A percentile compares a stretch with the other conserved stretches of the same genome.
Conservation (phyloP, 129 eudicot genomes). For the Apium graveolens region DNA sequence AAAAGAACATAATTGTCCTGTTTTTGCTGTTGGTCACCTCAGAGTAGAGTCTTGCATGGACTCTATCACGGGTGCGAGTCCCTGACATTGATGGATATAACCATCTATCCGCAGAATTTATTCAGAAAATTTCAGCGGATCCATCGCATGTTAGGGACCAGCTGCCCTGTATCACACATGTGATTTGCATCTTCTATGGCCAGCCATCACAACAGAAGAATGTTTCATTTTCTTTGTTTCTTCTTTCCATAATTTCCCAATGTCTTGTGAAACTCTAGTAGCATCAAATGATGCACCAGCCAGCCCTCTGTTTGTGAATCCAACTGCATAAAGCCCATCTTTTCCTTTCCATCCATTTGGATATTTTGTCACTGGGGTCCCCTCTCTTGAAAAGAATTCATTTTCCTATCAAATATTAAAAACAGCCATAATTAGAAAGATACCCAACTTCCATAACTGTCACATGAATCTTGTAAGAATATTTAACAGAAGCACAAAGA, state of each 20-base stretch:
- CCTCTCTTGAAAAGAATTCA: conserved; percentile 67
- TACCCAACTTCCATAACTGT: conserved; percentile 68
- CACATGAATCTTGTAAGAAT: conserved; percentile 29
- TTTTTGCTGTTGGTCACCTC: background rate
- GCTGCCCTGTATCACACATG: conserved; percentile 8
- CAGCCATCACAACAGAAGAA: conserved; percentile 31
- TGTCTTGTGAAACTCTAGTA: conserved; percentile 66
- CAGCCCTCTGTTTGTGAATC: conserved; percentile 79
- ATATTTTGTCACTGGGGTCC: conserved; percentile 51
- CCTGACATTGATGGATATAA: too few relatives aligned
- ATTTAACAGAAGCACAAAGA: background rate
- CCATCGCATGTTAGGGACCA: too few relatives aligned
- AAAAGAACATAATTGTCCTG: background rate
- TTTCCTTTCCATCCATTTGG: conserved; percentile 92
- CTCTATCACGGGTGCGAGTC: too few relatives aligned
- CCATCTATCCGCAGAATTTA: too few relatives aligned
- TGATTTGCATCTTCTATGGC: conserved; percentile 54
- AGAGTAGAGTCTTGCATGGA: background rate
- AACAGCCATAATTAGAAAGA: background rate
- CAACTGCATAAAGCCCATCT: conserved; percentile 84
- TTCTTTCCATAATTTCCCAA: conserved; percentile 68
- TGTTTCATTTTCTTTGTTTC: conserved; percentile 59
- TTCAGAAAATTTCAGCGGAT: too few relatives aligned
- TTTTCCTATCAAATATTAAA: conserved; percentile 41
- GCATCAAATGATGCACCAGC: conserved; percentile 89